Evolutionary conservation across 2,329 filamentous ascomycete species (phyloP), one percentile per base, ranked within the genome.

Genomic region (Epichloe bromicola): DNA sequence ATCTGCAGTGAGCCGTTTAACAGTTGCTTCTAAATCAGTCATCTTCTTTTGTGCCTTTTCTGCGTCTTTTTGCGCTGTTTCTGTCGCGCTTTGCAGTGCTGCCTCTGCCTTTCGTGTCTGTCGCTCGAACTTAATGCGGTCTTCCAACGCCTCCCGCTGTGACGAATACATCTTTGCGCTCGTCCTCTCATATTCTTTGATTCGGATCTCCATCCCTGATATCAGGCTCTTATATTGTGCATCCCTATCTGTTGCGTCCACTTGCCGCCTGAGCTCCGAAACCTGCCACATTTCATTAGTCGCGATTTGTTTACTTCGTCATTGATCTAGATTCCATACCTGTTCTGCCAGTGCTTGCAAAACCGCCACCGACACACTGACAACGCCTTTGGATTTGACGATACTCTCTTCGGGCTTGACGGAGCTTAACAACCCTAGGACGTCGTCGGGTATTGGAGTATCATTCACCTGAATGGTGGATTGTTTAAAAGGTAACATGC

Each of bases 81-180:
- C 60, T 42, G 50, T 56, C 4, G 59, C 59, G 2, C 63, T 56
- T 42, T 66, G 55, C 15, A 66, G 56, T 2, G 62, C 48, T 4
- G 60, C 57, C 1, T 66, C 66, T 0, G 69, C 63, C 42, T 74
- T 68, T 39, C 68, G 63, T 47, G 70, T 70, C 34, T 79, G 68
- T 19, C 62, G 66, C 56, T 79, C 70, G 40, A 74, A 75, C 5
- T 57, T 59, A 36, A 66, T 67, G 36, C 76, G 73, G 20, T 82
- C 78, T 51, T 72, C 64, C 5, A 80, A 61, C 3, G 78, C 75
- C 14, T 67, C 67, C 55, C 74, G 71, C 52, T 73, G 74, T 42
- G 68, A 70, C 7, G 65, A 61, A 47, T 78, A 72, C 4, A 79
- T 70, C 5, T 63, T 62, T 20, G 65, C 64, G 2, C 73, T 60